Base-by-base conservation (phyloP, 1,139 yeast genomes). In the Geotrichum cucujoidarum region DNA sequence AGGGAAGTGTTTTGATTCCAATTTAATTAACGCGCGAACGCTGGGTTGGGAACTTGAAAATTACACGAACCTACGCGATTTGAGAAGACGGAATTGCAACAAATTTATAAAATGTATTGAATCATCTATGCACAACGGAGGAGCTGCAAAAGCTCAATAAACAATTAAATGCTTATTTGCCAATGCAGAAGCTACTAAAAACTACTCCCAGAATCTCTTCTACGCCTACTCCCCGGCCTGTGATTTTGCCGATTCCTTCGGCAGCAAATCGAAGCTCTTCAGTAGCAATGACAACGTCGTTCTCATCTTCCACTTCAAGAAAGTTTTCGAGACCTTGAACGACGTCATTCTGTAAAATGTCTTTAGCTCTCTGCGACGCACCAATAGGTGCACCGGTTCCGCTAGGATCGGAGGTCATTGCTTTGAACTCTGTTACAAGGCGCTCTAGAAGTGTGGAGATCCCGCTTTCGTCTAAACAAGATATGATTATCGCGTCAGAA, bases 131-230 rank as follows among this genome's bases (percentile, higher is more conserved):
- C n/a, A n/a, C n/a, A n/a, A n/a, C n/a, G n/a, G n/a, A n/a, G n/a
- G n/a, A n/a, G n/a, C n/a, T n/a, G n/a, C n/a, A n/a, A n/a, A n/a
- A n/a, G n/a, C n/a, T n/a, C n/a, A n/a, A n/a, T n/a, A n/a, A n/a
- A n/a, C n/a, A n/a, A n/a, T n/a, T n/a, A 10, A 24, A 24, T 24
- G 27, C 27, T 27, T 70, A 92, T 65, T 92, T 92, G 4, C 98
- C 98, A 38, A 92, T 88, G 65, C 98, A 92, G 62, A 92, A 94
- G 55, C 80, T 85, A 4, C 95, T 81, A 62, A 92, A 92, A 0
- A 92, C 95, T 2, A 86, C 92, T 0, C 94, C 97, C 10, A 94
- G 69, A 1, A 94, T 80, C 61, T 92, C 98, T 60, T 92, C 97
- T 0, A 90, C 76, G 0, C 95, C 95, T 13, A 92, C 80, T 0